Base-by-base conservation (phyloP, 2,329 filamentous ascomycete genomes). In the Coniochaeta prunicola region DNA sequence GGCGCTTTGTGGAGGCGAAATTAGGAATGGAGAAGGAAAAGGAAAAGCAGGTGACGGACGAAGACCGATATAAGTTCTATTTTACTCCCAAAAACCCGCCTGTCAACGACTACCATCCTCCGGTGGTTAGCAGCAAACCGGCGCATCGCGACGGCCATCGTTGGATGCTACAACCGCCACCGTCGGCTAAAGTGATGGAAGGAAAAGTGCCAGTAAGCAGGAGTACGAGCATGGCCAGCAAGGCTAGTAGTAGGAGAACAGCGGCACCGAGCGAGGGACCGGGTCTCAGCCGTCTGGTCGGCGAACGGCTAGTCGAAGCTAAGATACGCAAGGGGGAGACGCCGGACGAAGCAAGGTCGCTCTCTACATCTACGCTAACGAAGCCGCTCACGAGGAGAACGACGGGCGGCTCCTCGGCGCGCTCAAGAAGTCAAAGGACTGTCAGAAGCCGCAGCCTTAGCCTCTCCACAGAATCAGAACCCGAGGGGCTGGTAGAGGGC, bases 91-190 rank as follows among this genome's bases (percentile, higher is more conserved):
- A 74, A 60, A 87, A 87, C 66, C 91, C 88, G 8, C 90, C 90
- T 4, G 86, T 96, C 66, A 94, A 96, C 73, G 90, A 96, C 61
- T 83, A 92, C 60, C 90, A 96, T 69, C 90, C 91, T 5, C 91
- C 91, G 2, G 87, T 96, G 57, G 89, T 94, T 61, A 91, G 84
- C 71, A 90, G 86, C 73, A 88, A 84, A 59, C 89, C 87, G 15
- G 81, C 79, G 38, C 86, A 83, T 69, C 85, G 78, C 68, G 85
- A 86, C 58, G 91, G 90, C 60, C 88, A 89, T 58, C 82, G 81
- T 68, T 97, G 92, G 92, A 96, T 97, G 92, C 77, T 96, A 57
- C 91, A 96, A 68, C 92, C 92, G 2, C 91, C 92, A 1, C 92
- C 92, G n/a, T 84, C 88, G 34, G 91, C 92, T 59, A 92, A 88